A percentile compares a stretch with the other conserved stretches of the same genome.
These are phyloP conservation scores for Cymbidium sinense DNA, from an alignment of 106 monocot genomes.

Conservation along the genomic window DNA sequence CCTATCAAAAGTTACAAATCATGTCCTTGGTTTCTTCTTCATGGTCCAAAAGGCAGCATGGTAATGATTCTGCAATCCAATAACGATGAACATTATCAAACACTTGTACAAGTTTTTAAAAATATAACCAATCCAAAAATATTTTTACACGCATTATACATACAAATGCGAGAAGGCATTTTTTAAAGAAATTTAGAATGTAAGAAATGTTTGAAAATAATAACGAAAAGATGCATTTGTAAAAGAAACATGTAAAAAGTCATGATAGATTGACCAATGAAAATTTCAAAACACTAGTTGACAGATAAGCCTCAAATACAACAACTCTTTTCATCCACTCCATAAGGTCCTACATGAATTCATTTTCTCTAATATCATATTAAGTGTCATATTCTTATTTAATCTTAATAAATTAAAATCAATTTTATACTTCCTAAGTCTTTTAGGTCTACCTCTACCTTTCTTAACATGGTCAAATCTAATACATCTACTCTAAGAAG, in stretches of 20 bases:
- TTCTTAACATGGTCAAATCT: no score
- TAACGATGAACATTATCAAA: background rate
- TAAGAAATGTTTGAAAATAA: background rate
- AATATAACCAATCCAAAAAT: background rate
- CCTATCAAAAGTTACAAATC: background rate
- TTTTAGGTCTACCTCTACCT: no score
- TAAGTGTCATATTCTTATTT: no score
- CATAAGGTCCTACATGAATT: no score
- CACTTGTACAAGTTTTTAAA: background rate
- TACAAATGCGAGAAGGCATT: background rate
- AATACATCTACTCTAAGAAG: no score
- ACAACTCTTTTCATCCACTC: no score
- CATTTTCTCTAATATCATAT: no score
- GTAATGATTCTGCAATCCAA: slow-evolving; percentile 71
- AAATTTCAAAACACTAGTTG: no score
- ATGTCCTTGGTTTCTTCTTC: slow-evolving; percentile 51
- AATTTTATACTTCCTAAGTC: no score
- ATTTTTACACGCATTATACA: background rate
- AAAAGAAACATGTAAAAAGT: background rate
- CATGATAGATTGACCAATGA: background rate
- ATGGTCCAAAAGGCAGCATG: slow-evolving; percentile 85
- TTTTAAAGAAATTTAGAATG: background rate
- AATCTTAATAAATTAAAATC: no score
- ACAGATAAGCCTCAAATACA: no score
- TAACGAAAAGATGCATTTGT: background rate